A percentile compares a stretch with the other conserved stretches of the same genome.
phyloP scores from a whole-genome alignment of 768 basidiomycete genomes.

The Mycena albidolilacea region DNA sequence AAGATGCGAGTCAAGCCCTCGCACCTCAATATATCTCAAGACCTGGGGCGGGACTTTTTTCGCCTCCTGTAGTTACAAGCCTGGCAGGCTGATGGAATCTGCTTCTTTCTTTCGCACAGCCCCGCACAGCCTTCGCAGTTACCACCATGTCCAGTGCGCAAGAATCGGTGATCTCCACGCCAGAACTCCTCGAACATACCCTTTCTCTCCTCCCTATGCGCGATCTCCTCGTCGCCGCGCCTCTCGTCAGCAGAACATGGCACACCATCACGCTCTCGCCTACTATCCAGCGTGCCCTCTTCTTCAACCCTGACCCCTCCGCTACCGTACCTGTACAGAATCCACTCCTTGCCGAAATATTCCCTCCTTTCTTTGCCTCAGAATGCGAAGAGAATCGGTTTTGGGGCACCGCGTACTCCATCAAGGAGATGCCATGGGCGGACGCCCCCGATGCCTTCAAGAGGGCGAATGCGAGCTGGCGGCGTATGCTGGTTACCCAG shows the following conservation, averaged over 20 bases:
- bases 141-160: background rate
- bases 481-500: background rate
- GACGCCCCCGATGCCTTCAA: background rate
- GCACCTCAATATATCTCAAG: too few relatives aligned
- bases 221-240: too few relatives aligned
- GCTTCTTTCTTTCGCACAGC: too few relatives aligned
- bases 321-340: background rate
- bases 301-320: background rate
- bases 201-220: too few relatives aligned
- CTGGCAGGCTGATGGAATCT: too few relatives aligned
- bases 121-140: background rate
- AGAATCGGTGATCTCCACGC: background rate
- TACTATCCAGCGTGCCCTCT: background rate
- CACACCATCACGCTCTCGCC: background rate
- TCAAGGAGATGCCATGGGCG: conserved; percentile 1
- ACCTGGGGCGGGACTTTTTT: too few relatives aligned
- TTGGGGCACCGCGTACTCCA: background rate
- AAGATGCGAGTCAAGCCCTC: too few relatives aligned
- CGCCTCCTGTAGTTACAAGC: too few relatives aligned
- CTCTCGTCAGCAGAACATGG: background rate
- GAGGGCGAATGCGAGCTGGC: background rate
- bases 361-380: background rate
- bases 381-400: too few relatives aligned
- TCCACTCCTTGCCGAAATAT: background rate
- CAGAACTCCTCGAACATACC: too few relatives aligned